Percentiles rank a stretch among this genome's conserved stretches.
Evolutionary conservation across 495 filamentous ascomycete genomes (phyloP).

Genomic region (Penicillium nucicola): DNA sequence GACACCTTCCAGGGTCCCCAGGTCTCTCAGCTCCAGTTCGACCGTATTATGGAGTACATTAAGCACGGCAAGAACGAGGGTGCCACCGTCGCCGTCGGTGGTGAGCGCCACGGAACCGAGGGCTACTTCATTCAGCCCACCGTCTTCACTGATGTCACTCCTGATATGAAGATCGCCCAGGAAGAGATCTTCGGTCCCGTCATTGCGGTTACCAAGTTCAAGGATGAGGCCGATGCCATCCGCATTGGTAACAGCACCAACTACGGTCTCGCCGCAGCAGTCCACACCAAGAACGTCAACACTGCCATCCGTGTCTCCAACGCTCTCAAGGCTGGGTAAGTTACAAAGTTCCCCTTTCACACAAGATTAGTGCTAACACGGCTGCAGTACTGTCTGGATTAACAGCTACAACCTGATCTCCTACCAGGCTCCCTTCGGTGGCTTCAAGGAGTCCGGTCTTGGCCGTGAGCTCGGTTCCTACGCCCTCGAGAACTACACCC

Average conservation of each 20-base stretch:
- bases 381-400: constrained; percentile 77
- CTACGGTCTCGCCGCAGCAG: constrained; percentile 82
- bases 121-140: constrained; percentile 99
- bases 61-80: constrained; percentile 82
- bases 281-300: constrained; percentile 92
- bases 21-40: constrained; percentile 90
- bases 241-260: constrained; percentile 74
- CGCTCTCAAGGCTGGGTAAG: constrained; percentile 68
- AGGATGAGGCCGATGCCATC: constrained; percentile 81
- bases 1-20: constrained; percentile 98
- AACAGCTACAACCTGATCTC: constrained; percentile 88
- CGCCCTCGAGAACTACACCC: constrained; percentile 88
- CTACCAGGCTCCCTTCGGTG: constrained; percentile 83
- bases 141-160: constrained; percentile 85
- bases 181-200: constrained; percentile 99
- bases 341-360: neutral
- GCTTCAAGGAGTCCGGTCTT: constrained; percentile 90
- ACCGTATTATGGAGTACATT: constrained; percentile 98
- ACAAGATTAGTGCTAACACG: constrained; percentile 10
- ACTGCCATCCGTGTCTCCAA: constrained; percentile 88
- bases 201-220: constrained; percentile 91
- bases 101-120: constrained; percentile 81
- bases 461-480: constrained; percentile 94
- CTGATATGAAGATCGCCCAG: constrained; percentile 97
- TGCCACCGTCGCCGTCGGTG: constrained; percentile 81